phyloP scores from a whole-genome alignment of 2,329 filamentous ascomycete genomes.

The Nothopassalora personata region DNA sequence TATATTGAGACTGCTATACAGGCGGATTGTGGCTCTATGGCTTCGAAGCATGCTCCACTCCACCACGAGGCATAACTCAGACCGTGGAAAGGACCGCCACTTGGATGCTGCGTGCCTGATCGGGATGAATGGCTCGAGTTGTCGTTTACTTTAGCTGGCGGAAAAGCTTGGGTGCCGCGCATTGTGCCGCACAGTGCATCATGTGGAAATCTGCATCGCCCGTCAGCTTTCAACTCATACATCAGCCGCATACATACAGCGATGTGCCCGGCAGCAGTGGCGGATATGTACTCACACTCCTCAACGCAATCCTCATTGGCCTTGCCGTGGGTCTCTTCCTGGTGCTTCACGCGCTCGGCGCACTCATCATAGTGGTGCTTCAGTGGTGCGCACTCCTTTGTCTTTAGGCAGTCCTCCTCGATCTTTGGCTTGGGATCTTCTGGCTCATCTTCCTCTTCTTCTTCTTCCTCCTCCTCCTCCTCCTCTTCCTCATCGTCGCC shows the following conservation, averaged over 20 bases:
- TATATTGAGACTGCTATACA: slow-evolving; percentile 34
- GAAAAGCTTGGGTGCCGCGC: slow-evolving; percentile 95
- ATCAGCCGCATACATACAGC: not conserved
- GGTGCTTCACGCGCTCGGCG: slow-evolving; percentile 80
- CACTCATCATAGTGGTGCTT: slow-evolving; percentile 99
- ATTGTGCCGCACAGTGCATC: slow-evolving; percentile 86
- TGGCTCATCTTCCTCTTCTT: slow-evolving; percentile 75
- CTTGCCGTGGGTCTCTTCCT: slow-evolving; percentile 65
- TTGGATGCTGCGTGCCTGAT: not conserved
- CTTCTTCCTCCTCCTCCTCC: slow-evolving; percentile 73
- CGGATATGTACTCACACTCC: slow-evolving; percentile 72
- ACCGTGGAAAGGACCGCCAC: too few relatives aligned
- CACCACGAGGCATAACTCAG: not conserved
- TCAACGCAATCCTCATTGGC: slow-evolving; percentile 95
- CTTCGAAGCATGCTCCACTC: slow-evolving; percentile 1
- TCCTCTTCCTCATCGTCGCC: slow-evolving; percentile 64
- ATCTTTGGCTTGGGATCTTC: slow-evolving; percentile 82
- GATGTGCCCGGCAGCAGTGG: not conserved
- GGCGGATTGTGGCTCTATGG: slow-evolving; percentile 18
- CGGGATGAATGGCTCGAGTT: not conserved
- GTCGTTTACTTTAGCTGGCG: slow-evolving; percentile 72
- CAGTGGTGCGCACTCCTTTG: slow-evolving; percentile 72
- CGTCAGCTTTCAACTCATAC: slow-evolving; percentile 6
- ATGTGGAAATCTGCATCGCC: slow-evolving; percentile 82
- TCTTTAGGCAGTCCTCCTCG: slow-evolving; percentile 89